phyloP scores from a whole-genome alignment of 495 filamentous ascomycete species.

The Trichocladium antarcticum region DNA sequence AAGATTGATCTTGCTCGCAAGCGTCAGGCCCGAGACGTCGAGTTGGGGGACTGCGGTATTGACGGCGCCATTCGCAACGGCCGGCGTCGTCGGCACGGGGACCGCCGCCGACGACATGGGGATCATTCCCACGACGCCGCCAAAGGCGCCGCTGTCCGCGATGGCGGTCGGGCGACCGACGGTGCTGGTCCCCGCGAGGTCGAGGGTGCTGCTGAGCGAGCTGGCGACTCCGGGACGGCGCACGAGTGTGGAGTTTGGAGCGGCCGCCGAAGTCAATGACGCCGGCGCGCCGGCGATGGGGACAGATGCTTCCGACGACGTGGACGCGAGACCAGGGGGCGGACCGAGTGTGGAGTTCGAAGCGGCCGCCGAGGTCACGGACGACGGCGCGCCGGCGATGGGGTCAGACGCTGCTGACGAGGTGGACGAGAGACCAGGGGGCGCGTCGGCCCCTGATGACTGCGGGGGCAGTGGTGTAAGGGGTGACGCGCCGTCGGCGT shows the following conservation, averaged over 20 bases:
- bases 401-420: background rate
- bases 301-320: background rate
- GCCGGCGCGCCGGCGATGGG: slow-evolving; percentile 3
- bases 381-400: background rate
- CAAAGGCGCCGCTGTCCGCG: slow-evolving; percentile 18
- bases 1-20: slow-evolving; percentile 26
- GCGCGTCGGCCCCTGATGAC: background rate
- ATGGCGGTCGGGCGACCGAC: background rate
- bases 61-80: slow-evolving; percentile 18
- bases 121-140: slow-evolving; percentile 14
- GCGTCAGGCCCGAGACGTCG: slow-evolving; percentile 24
- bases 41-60: slow-evolving; percentile 12
- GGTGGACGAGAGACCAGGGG: background rate
- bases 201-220: slow-evolving; percentile 2
- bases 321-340: background rate
- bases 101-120: slow-evolving; percentile 12
- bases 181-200: background rate
- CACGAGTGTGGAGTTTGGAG: background rate
- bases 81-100: slow-evolving; percentile 4
- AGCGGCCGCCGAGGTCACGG: background rate
- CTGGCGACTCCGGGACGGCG: background rate
- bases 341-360: background rate
- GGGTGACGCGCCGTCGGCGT: background rate
- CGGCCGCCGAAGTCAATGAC: background rate
- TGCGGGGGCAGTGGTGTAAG: slow-evolving; percentile 1